Evolutionary conservation across 2,329 filamentous ascomycete species (phyloP).

Genomic region (Byssochlamys sp.): DNA sequence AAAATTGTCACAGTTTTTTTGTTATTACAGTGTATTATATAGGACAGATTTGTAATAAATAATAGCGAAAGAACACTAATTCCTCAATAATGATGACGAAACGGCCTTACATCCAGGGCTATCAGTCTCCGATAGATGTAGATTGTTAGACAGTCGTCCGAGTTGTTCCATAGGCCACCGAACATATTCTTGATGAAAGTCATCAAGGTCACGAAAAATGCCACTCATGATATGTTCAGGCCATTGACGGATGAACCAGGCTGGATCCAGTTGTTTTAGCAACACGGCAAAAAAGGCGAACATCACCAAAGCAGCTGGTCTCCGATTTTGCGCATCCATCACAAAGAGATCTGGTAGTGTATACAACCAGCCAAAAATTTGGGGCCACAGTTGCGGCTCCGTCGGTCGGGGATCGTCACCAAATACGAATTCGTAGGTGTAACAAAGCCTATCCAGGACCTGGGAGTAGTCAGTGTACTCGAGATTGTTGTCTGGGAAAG

Average conservation of each 20-base stretch:
- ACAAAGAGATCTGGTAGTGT: constrained; percentile 5
- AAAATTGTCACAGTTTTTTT: too few species aligned
- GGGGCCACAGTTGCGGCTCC: background rate
- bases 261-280: constrained; percentile 3
- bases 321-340: constrained; percentile 1
- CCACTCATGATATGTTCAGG: constrained; percentile 7
- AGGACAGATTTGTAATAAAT: too few species aligned
- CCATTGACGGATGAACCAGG: constrained; percentile 9
- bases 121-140: background rate
- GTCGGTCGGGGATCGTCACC: background rate
- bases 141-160: background rate
- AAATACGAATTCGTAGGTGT: background rate
- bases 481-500: background rate
- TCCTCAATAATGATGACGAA: too few species aligned
- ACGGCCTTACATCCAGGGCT: background rate
- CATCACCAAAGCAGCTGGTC: constrained; percentile 2
- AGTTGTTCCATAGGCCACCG: constrained; percentile 1
- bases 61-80: too few species aligned
- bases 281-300: constrained; percentile 7
- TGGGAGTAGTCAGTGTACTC: background rate
- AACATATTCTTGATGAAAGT: background rate
- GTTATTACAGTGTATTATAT: too few species aligned
- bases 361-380: constrained; percentile 8
- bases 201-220: constrained; percentile 1
- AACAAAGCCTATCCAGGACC: background rate